Evolutionary conservation across 179 eudicot genomes (phyloP).

Genomic region (Actinidia arguta): DNA sequence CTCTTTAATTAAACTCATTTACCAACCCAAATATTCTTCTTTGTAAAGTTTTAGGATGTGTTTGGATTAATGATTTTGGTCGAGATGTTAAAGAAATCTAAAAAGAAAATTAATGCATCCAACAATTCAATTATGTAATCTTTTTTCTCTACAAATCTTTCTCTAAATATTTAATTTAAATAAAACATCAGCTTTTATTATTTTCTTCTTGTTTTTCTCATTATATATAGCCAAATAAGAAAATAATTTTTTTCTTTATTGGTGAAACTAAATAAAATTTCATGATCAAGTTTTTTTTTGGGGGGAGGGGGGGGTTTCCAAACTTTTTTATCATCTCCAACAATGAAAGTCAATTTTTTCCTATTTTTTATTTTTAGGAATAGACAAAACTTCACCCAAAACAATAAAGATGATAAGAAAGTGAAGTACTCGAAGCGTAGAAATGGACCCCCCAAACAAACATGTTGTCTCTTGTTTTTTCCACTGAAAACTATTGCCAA

Average conservation of each 20-base stretch:
- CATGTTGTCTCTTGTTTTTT: neutral
- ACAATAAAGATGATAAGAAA: constrained; percentile 1
- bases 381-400: constrained; percentile 17
- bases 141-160: neutral
- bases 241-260: neutral
- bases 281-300: neutral
- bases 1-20: no score
- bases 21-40: no score
- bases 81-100: no score
- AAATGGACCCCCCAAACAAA: constrained; percentile 19
- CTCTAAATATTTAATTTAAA: neutral
- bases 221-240: neutral
- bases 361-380: neutral
- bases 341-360: no score
- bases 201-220: no score
- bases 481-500: neutral
- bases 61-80: no score
- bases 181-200: neutral
- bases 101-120: no score
- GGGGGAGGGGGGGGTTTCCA: no score
- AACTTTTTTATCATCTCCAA: neutral
- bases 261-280: neutral
- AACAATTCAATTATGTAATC: no score
- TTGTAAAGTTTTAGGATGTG: no score
- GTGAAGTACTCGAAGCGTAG: constrained; percentile 23